Evolutionary conservation across 352 stramenopile species (phyloP), one percentile per base, ranked within the genome.

Genomic region (Phytophthora tentaculata): DNA sequence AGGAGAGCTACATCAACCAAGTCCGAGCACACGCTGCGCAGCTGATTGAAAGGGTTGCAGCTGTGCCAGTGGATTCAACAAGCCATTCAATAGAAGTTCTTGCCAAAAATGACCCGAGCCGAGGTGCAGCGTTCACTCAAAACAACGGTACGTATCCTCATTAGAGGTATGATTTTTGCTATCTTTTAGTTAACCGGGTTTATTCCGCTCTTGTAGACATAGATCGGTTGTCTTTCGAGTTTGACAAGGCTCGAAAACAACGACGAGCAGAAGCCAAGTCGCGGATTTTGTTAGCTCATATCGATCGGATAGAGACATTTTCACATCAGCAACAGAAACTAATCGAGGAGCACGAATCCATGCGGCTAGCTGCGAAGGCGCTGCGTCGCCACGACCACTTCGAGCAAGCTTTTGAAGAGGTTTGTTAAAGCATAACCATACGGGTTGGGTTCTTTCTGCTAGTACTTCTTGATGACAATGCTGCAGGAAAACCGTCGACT

Each of bases 1-100:
- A 86, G 20, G 71, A 88, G n/a, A 77, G 59, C 20, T 90, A 86
- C 47, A 37, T 86, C 10, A 74, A 78, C 29, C 77, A 74, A 32
- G 78, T 87, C 32, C 74, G 73, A 32, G 43, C 74, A 20, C 76
- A 87, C 41, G 74, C 77, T 8, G 69, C 71, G 35, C 64, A 73
- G 22, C 48, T 83, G 12, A 60, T 76, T 10, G 60, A 78, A 29
- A 69, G 77, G 43, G 51, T 76, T 39, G 50, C 60, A 54, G 32
- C 47, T 0, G n/a, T 35, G 22, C 35, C 24, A n/a, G 32, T 63
- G 35, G 32, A 24, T 1, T 37, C 51, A 32, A 16, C 44, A 17
- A 28, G 44, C 28, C 28, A 32, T 9, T 32, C 28, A 32, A 32
- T 8, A 32, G 44, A 17, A 50, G 8, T 61, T 29, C 29, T 52